Base-by-base conservation (phyloP, 106 monocot genomes). In the Agapanthus africanus region DNA sequence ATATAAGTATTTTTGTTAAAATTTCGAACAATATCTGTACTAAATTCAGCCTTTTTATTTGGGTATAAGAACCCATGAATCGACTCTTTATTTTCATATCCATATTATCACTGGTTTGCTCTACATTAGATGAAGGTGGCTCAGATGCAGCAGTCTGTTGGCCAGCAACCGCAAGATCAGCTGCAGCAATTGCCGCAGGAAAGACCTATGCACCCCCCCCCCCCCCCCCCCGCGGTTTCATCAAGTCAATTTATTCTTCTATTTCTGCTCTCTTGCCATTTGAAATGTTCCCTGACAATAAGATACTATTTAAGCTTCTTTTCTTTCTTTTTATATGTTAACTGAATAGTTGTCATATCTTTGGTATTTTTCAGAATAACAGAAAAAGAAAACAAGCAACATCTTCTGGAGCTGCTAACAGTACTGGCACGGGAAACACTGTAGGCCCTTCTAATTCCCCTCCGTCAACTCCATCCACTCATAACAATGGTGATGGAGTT, bases 381-480 rank as follows among this genome's bases (percentile, higher is more conserved):
- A 85, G 95, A 59, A 95, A 95, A 78, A 83, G 95, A 71, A 95
- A 88, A 38, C 86, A 86, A 37, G 59, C 94, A 64, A 79, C 91
- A 46, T 90, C 94, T 18, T 95, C 95, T 32, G 95, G 95, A 34
- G 71, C 91, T 74, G 95, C 88, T 71, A 95, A 95, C 62, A 95
- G 95, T 70, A 91, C 86, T 78, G 91, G 95, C 25, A 95, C 88
- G n/a, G 95, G 95, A 80, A 91, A 91, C 37, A 88, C 91, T 22
- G 76, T 82, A 15, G 95, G 88, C 8, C 95, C 95, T 73, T 91
- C 94, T 10, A 85, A 85, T 59, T 90, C 90, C 25, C 86, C 88
- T 47, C 85, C 95, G 44, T 95, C 95, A 52, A 95, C 91, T 74
- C 94, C 94, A 64, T 95, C 95, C 49, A 88, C 91, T 32, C 95